Base-by-base conservation (phyloP, 257 asterid species). In the Nemophila menziesii region DNA sequence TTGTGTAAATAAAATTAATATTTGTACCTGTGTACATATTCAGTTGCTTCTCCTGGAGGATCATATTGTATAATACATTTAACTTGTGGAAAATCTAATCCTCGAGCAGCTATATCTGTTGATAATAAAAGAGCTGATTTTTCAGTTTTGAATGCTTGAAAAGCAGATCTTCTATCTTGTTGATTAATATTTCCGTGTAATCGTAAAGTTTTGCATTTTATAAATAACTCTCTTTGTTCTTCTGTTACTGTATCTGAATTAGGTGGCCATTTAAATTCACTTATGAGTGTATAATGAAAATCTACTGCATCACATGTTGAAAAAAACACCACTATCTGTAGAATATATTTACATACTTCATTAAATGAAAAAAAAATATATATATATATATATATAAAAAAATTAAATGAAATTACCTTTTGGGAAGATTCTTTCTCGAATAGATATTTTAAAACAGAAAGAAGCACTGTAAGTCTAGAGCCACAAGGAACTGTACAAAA, bases 11-110 rank as follows among this genome's bases (percentile, higher is more conserved):
- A n/a, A n/a, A n/a, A n/a, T n/a, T n/a, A n/a, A n/a, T n/a, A n/a
- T n/a, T 64, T 50, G 44, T 64, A 90, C 98, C 98, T 78, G 77
- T 90, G 98, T 51, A 90, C 96, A 81, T 85, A 90, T 58, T 90
- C 98, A 23, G 96, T 78, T 51, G 93, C 94, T 72, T 90, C 98
- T 53, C 98, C 94, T 19, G 98, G 98, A 61, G 98, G 79, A 69
- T 90, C 98, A 67, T 90, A 90, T 61, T 90, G 98, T 52, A 90
- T 71, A 58, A 90, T 90, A 68, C 83, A 90, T 70, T 77, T 74
- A 46, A 90, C 96, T 73, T 81, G 72, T n/a, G 98, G 96, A 53
- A 90, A 67, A 69, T 90, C 98, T 58, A 90, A 72, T 52, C 98
- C 98, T 69, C 98, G 78, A 43, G 98, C 98, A 59, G 82, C 72